Evolutionary conservation across 371 early-diverging fungal genomes (phyloP).

Genomic region (Mortierella sp.): DNA sequence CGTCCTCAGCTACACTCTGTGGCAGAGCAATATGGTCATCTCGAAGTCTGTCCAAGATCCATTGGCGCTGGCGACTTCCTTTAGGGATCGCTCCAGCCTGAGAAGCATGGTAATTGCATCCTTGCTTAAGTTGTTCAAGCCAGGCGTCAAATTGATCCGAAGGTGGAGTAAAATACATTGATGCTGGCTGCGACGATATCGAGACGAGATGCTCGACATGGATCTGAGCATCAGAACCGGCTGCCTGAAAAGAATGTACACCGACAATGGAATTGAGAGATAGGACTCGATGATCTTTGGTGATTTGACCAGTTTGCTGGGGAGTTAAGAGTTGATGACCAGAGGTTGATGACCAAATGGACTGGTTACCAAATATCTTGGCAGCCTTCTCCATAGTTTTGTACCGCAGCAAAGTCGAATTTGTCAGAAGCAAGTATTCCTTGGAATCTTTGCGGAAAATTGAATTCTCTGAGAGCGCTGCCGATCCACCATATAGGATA

Average conservation of each 20-base stretch:
- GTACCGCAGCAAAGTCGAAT: slow-evolving; percentile 40
- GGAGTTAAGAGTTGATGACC: slow-evolving; percentile 49
- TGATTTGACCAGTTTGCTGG: slow-evolving; percentile 38
- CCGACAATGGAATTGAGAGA: slow-evolving; percentile 43
- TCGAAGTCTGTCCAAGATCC: slow-evolving; percentile 41
- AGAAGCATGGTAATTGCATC: slow-evolving; percentile 41
- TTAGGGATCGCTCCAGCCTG: slow-evolving; percentile 40
- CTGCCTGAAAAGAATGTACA: slow-evolving; percentile 21
- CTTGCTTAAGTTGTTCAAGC: slow-evolving; percentile 44
- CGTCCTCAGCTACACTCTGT: slow-evolving; percentile 41
- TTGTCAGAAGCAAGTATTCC: slow-evolving; percentile 46
- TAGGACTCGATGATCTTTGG: slow-evolving; percentile 40
- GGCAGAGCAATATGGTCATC: slow-evolving; percentile 42
- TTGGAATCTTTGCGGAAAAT: slow-evolving; percentile 44
- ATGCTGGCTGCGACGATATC: slow-evolving; percentile 41
- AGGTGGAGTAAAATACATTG: slow-evolving; percentile 44
- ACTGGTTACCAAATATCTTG: slow-evolving; percentile 51
- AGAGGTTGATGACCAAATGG: slow-evolving; percentile 43
- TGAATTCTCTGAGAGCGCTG: slow-evolving; percentile 35
- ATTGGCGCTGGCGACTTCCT: slow-evolving; percentile 47
- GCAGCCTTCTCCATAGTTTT: slow-evolving; percentile 49
- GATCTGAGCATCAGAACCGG: slow-evolving; percentile 30
- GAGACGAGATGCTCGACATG: slow-evolving; percentile 39
- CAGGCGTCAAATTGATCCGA: slow-evolving; percentile 28
- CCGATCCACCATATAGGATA: slow-evolving; percentile 47